Evolutionary conservation across 106 monocot species (phyloP).

Genomic region (Posidonia australis): DNA sequence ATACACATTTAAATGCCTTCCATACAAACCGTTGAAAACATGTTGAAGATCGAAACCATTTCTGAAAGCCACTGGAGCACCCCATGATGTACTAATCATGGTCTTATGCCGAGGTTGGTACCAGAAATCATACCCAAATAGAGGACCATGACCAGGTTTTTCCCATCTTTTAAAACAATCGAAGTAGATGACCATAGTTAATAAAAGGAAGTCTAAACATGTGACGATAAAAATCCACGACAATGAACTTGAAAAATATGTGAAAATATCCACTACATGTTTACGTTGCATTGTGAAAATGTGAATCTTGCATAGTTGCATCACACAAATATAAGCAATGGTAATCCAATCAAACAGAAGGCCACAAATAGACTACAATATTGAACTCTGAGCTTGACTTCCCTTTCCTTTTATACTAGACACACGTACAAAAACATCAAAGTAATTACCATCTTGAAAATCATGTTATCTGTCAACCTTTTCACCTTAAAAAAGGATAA

Average conservation of each 20-base stretch:
- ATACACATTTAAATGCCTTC: constrained; percentile 74
- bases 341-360: too few relatives aligned
- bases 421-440: too few relatives aligned
- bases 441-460: too few relatives aligned
- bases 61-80: constrained; percentile 79
- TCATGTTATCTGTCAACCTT: too few relatives aligned
- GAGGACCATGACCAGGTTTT: constrained; percentile 85
- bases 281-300: too few relatives aligned
- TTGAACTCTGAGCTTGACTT: too few relatives aligned
- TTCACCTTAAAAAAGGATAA: background rate
- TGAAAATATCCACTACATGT: too few relatives aligned
- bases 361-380: too few relatives aligned
- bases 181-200: too few relatives aligned
- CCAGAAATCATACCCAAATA: constrained; percentile 96
- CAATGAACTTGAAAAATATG: background rate
- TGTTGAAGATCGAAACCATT: constrained; percentile 79
- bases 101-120: constrained; percentile 93
- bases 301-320: too few relatives aligned
- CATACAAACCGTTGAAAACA: constrained; percentile 76
- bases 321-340: too few relatives aligned
- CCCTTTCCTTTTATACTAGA: too few relatives aligned
- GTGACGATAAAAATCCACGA: background rate
- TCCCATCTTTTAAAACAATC: constrained; percentile 61
- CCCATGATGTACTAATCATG: constrained; percentile 97
- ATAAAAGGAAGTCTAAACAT: background rate